Percentiles rank a stretch among this genome's conserved stretches.
Evolutionary conservation across 192 early-diverging fungal species (phyloP).

Genomic region (Gigaspora rosea): DNA sequence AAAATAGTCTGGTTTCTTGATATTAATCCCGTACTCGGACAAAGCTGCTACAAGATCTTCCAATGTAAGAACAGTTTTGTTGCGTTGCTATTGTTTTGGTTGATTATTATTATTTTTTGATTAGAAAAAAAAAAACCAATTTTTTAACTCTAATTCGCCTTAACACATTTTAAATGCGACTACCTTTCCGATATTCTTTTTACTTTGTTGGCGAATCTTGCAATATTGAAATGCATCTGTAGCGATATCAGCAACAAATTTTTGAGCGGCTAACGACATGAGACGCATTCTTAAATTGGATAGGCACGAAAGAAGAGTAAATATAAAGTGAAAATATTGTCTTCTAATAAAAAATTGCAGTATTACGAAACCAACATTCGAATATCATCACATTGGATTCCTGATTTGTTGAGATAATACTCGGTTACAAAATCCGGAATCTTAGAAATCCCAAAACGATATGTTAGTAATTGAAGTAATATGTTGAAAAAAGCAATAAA

Average conservation of each 20-base stretch:
- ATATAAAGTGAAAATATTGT: background rate
- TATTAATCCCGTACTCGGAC: conserved; percentile 90
- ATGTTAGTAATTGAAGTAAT: background rate
- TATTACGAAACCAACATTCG: conserved; percentile 57
- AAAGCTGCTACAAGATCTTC: conserved; percentile 90
- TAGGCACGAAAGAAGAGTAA: background rate
- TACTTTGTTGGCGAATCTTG: conserved; percentile 73
- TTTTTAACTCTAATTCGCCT: too few relatives aligned
- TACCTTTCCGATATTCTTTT: conserved; percentile 49
- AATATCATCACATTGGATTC: conserved; percentile 80
- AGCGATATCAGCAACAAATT: conserved; percentile 83
- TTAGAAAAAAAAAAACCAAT: background rate
- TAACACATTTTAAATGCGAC: background rate
- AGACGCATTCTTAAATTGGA: conserved; percentile 64
- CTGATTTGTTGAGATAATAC: conserved; percentile 78
- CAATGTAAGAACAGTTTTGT: conserved; percentile 89
- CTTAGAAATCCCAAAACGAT: conserved; percentile 42
- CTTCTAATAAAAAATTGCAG: background rate
- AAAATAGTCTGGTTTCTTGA: conserved; percentile 94
- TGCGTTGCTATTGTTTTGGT: conserved; percentile 72
- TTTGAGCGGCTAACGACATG: conserved; percentile 81
- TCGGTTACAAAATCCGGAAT: conserved; percentile 94
- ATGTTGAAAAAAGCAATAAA: background rate
- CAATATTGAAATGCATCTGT: conserved; percentile 83
- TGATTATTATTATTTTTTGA: too few relatives aligned